Base-by-base conservation (phyloP, 257 asterid species). In the Apocynum venetum region DNA sequence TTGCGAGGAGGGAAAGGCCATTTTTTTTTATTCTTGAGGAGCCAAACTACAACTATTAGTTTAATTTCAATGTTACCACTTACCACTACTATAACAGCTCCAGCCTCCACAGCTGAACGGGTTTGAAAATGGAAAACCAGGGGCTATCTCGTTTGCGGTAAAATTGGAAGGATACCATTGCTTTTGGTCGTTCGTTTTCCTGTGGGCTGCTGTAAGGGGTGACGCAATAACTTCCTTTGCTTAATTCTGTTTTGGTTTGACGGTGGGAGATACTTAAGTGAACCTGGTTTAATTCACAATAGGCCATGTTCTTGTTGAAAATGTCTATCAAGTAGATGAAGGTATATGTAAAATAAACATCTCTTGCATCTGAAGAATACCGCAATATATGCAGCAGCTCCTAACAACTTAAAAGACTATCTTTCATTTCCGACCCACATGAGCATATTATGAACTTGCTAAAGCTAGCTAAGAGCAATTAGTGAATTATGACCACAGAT, bases 1-100 rank as follows among this genome's bases (percentile, higher is more conserved):
- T 72, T 78, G 66, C 25, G 13, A 46, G 10, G 6, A 51, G 12
- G 67, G 81, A 78, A 72, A 13, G 36, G 81, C 38, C 81, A 78
- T n/a, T 49, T 67, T 17, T 9, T 19, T 67, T 41, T 9, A 61
- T 61, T 67, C 25, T 6, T 41, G 52, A 41, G 64, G 25, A 1
- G 64, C 25, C 64, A 57, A 6, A 57, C 36, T 3, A 57, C 36
- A 20, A 56, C 10, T n/a, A 6, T 13, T n/a, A 19, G 36, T 20
- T 19, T 19, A 57, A 57, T 57, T 4, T 57, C 53, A 1, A 25
- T 25, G 31, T 25, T 25, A 25, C 31, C 31, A 25, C 31, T 25
- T 25, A 25, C 31, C 31, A 25, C 31, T 25, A 25, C 31, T 25
- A 49, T 12, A 4, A 1, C 1, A 47, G 51, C 10, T 47, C 6